phyloP scores from a whole-genome alignment of 345 rosid genomes.

The Eucalyptus microcorys region DNA sequence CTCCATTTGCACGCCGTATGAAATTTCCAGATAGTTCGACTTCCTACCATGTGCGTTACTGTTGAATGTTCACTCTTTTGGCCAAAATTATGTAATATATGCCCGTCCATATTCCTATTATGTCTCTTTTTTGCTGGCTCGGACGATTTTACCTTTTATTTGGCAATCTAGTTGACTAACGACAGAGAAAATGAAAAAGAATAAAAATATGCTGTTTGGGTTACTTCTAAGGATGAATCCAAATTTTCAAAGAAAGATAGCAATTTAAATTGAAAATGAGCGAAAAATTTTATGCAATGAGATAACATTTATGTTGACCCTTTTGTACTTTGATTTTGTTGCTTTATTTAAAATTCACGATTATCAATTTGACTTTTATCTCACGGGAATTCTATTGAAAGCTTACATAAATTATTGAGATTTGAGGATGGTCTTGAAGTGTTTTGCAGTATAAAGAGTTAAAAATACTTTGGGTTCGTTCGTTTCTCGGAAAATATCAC shows the following conservation, averaged over 20 bases:
- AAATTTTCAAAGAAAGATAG: neutral
- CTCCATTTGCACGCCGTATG: neutral
- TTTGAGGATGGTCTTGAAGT: neutral
- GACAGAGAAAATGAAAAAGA: neutral
- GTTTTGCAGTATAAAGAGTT: neutral
- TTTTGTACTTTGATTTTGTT: neutral
- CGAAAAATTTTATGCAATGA: accelerated
- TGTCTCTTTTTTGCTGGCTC: neutral
- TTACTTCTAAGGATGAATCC: neutral
- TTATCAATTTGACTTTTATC: neutral
- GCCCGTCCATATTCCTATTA: neutral
- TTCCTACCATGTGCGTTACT: neutral
- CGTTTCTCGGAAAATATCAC: no score
- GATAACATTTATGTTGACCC: neutral
- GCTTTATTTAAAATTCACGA: neutral
- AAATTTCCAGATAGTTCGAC: neutral
- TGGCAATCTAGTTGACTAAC: neutral
- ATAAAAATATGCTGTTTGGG: neutral
- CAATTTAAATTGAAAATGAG: neutral
- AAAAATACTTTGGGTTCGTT: no score
- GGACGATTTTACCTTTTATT: neutral
- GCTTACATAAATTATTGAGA: neutral
- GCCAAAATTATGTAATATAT: neutral
- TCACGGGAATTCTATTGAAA: neutral
- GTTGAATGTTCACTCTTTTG: neutral